Conservation (phyloP, 768 basidiomycete species). For the Lactarius indigo region DNA sequence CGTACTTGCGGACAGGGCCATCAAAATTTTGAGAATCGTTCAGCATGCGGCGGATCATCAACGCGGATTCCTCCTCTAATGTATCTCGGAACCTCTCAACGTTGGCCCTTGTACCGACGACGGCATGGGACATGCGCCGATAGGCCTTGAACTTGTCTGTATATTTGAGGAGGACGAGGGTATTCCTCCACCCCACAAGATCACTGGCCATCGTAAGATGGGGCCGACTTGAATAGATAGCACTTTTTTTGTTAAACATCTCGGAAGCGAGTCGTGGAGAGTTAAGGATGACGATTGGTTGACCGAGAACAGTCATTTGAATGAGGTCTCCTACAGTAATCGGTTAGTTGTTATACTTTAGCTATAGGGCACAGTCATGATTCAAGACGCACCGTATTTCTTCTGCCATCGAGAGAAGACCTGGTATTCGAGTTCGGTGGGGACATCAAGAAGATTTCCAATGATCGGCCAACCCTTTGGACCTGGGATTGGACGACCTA, state of each 20-base stretch:
- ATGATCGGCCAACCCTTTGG: slow-evolving; percentile 25
- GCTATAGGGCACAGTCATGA: no score
- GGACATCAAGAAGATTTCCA: slow-evolving; percentile 25
- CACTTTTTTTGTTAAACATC: slow-evolving; percentile 30
- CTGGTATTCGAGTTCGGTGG: slow-evolving; percentile 19
- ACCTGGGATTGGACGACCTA: slow-evolving; percentile 20
- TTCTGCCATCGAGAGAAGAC: slow-evolving; percentile 22
- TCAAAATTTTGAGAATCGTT: slow-evolving; percentile 19
- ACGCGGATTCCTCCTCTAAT: slow-evolving; percentile 21
- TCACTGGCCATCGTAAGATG: slow-evolving; percentile 26
- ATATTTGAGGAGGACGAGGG: slow-evolving; percentile 26
- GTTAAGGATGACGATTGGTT: slow-evolving; percentile 28
- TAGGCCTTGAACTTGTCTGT: slow-evolving; percentile 26
- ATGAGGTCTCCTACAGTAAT: slow-evolving; percentile 27
- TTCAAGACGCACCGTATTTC: slow-evolving; percentile 21
- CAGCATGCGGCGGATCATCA: slow-evolving; percentile 19
- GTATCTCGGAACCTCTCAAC: slow-evolving; percentile 24
- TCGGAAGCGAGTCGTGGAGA: slow-evolving; percentile 25
- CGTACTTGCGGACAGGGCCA: slow-evolving; percentile 26
- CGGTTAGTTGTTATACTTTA: background rate
- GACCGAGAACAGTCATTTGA: slow-evolving; percentile 28
- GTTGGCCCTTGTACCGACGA: slow-evolving; percentile 23
- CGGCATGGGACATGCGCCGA: slow-evolving; percentile 23
- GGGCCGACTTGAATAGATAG: slow-evolving; percentile 28
- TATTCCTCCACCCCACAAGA: slow-evolving; percentile 25